phyloP scores from a whole-genome alignment of 2,329 filamentous ascomycete genomes.

The Ceratocystis ficicola region DNA sequence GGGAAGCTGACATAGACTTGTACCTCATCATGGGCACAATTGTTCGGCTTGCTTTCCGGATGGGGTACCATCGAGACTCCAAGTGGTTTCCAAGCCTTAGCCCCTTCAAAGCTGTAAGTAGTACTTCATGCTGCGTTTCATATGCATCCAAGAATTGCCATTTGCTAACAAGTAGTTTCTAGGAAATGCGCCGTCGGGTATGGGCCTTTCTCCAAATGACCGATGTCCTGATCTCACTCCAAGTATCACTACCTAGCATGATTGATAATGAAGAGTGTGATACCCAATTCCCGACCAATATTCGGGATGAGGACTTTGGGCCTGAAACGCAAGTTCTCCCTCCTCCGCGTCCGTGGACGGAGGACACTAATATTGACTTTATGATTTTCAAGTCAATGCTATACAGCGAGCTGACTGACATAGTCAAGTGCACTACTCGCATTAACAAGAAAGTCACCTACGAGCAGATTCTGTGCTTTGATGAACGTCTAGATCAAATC shows the following conservation, averaged over 20 bases:
- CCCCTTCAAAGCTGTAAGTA: constrained; percentile 55
- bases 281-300: constrained; percentile 60
- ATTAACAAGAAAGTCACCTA: constrained; percentile 46
- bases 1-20: constrained; percentile 60
- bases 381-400: constrained; percentile 64
- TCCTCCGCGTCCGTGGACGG: constrained; percentile 51
- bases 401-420: constrained; percentile 56
- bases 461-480: constrained; percentile 51
- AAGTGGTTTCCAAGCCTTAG: constrained; percentile 60
- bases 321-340: constrained; percentile 57
- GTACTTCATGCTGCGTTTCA: not conserved
- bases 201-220: constrained; percentile 62
- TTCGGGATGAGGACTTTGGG: constrained; percentile 70
- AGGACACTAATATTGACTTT: constrained; percentile 66
- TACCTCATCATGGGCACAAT: constrained; percentile 46
- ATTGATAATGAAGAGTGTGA: constrained; percentile 65
- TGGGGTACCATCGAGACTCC: constrained; percentile 68
- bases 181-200: constrained; percentile 58
- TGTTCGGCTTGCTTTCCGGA: constrained; percentile 49
- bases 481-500: constrained; percentile 49
- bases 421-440: constrained; percentile 52
- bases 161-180: constrained; percentile 18
- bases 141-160: not conserved
- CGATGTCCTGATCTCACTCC: constrained; percentile 67
- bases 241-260: constrained; percentile 54